Conservation (phyloP, 805 yeast genomes). For the Schwanniomyces sp. region DNA sequence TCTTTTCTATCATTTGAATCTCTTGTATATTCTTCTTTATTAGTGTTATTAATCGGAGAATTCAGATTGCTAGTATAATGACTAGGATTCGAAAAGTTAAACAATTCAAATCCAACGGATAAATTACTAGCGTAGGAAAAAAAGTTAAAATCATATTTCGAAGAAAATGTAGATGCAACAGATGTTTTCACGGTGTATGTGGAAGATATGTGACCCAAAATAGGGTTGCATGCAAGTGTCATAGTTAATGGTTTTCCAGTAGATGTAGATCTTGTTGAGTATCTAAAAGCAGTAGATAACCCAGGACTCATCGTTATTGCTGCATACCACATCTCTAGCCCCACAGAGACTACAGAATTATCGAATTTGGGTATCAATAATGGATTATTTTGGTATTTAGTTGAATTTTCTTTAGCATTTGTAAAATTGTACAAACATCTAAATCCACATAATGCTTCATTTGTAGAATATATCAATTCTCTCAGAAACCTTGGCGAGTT, state of each 20-base stretch:
- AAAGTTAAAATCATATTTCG: conserved; percentile 84
- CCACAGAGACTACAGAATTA: conserved; percentile 68
- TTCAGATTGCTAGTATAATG: neutral
- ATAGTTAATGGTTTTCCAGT: conserved; percentile 89
- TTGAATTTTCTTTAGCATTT: conserved; percentile 9
- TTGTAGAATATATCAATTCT: conserved; percentile 79
- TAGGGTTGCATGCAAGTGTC: conserved; percentile 84
- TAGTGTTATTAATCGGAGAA: neutral
- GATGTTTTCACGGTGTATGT: conserved; percentile 85
- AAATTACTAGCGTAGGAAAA: conserved; percentile 89
- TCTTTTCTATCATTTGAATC: neutral
- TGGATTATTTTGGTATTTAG: conserved; percentile 38
- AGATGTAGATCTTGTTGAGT: conserved; percentile 79
- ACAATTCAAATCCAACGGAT: conserved; percentile 82
- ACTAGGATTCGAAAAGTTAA: conserved; percentile 46
- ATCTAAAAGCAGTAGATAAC: conserved; percentile 77
- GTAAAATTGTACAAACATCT: conserved; percentile 73
- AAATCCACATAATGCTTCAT: conserved; percentile 80
- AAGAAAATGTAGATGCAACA: conserved; percentile 70
- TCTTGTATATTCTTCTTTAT: conserved; percentile 1
- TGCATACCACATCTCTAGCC: conserved; percentile 90
- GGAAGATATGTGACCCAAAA: conserved; percentile 84
- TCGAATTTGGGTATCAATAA: conserved; percentile 46
- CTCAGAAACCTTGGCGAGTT: conserved; percentile 62
- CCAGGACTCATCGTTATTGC: conserved; percentile 85